These are phyloP conservation scores for Rhynchospora breviuscula DNA, from an alignment of 176 grass and related monocot species.

Conservation along the genomic window DNA sequence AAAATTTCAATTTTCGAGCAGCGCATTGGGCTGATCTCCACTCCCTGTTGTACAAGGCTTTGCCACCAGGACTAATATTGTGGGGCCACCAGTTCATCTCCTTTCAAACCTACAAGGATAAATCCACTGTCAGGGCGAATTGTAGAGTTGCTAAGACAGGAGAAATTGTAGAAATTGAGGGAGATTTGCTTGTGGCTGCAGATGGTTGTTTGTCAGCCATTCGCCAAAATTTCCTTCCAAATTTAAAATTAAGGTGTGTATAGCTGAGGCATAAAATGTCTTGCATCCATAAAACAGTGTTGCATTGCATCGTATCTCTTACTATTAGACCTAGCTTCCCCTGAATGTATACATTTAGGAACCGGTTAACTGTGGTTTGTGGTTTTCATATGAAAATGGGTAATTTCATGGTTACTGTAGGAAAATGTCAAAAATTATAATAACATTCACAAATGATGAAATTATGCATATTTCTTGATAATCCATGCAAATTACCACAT, in stretches of 20 bases:
- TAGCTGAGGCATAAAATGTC: neutral
- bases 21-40: conserved; percentile 81
- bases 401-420: neutral
- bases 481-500: neutral
- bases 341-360: neutral
- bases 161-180: conserved; percentile 43
- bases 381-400: neutral
- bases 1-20: conserved; percentile 51
- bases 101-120: conserved; percentile 34
- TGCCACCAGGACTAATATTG: conserved; percentile 48
- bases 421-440: neutral
- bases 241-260: conserved; percentile 56
- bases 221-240: conserved; percentile 58
- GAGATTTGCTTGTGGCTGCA: conserved; percentile 70
- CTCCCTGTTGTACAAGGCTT: conserved; percentile 39
- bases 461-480: neutral
- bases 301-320: neutral
- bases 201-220: conserved; percentile 64
- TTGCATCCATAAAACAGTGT: neutral
- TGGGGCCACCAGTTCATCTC: conserved; percentile 79
- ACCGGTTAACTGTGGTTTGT: neutral
- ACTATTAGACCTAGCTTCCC: too few species aligned
- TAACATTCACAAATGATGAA: neutral
- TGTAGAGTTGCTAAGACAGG: conserved; percentile 37
- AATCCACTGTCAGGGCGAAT: conserved; percentile 35